phyloP scores from a whole-genome alignment of 495 filamentous ascomycete species.

The Tuber indicum region DNA sequence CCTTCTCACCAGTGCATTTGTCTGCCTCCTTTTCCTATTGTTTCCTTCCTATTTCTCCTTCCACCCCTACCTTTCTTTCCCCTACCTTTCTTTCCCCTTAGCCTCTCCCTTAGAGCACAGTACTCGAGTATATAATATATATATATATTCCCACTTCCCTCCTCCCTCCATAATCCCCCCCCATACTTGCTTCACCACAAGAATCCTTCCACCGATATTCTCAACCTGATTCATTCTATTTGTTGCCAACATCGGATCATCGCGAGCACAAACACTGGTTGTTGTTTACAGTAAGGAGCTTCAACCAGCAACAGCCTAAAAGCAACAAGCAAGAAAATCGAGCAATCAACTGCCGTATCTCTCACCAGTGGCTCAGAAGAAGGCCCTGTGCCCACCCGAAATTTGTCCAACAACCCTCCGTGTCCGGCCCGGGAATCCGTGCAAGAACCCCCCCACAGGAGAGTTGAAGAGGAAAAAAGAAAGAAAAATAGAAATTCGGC shows the following conservation, averaged over 20 bases:
- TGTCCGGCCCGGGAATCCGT: background rate
- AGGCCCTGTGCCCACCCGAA: background rate
- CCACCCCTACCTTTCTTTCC: background rate
- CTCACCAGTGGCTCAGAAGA: background rate
- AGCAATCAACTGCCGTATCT: background rate
- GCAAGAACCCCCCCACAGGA: background rate
- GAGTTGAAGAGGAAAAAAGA: too few species aligned
- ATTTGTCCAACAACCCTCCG: slow-evolving; percentile 1
- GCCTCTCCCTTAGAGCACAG: background rate
- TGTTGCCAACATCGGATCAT: background rate
- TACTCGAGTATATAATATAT: background rate
- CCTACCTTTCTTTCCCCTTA: background rate
- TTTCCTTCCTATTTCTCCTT: background rate
- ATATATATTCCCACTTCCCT: background rate
- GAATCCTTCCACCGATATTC: background rate
- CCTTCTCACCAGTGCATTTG: background rate
- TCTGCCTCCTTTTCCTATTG: background rate
- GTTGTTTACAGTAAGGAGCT: background rate
- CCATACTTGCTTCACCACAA: background rate
- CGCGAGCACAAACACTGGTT: background rate
- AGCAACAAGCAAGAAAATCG: background rate
- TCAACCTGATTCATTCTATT: background rate
- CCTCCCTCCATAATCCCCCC: background rate
- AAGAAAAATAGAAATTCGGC: background rate
- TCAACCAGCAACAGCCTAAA: background rate